These are phyloP conservation scores for Pinus tabuliformis DNA, from an alignment of 75 land plant species.

Conservation along the genomic window DNA sequence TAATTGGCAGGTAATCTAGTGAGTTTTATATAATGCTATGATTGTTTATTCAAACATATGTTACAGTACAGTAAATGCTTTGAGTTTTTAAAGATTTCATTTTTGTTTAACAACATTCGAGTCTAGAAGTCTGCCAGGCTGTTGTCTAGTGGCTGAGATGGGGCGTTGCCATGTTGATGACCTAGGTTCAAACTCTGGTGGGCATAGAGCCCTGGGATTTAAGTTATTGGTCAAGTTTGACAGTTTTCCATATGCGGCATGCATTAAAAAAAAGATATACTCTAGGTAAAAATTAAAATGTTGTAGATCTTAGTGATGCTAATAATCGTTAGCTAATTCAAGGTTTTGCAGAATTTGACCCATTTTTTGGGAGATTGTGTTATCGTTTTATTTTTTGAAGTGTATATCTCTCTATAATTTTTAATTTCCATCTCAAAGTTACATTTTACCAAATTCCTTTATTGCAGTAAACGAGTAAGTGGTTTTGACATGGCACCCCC, in stretches of 20 bases:
- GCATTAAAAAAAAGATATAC: too few relatives aligned
- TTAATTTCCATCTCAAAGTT: background rate
- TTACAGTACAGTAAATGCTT: background rate
- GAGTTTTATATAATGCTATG: background rate
- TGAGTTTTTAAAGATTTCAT: background rate
- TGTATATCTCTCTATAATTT: background rate
- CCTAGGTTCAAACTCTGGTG: too few relatives aligned
- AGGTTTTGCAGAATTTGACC: background rate
- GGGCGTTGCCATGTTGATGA: too few relatives aligned
- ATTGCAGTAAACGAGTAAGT: constrained; percentile 54
- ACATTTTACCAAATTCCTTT: background rate
- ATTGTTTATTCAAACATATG: background rate
- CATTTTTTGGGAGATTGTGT: background rate
- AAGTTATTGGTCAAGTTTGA: too few relatives aligned
- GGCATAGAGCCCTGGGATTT: too few relatives aligned
- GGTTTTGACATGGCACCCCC: constrained; percentile 85
- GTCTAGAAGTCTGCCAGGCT: background rate
- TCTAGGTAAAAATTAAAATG: too few relatives aligned
- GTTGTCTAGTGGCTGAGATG: too few relatives aligned
- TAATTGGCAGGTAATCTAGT: background rate
- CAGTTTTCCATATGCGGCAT: too few relatives aligned
- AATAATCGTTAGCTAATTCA: background rate
- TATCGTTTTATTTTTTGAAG: too few relatives aligned
- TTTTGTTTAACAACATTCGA: background rate
- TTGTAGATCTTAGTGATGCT: background rate